Conservation (phyloP, 2,329 filamentous ascomycete species). For the Phialemonium atrogriseum region DNA sequence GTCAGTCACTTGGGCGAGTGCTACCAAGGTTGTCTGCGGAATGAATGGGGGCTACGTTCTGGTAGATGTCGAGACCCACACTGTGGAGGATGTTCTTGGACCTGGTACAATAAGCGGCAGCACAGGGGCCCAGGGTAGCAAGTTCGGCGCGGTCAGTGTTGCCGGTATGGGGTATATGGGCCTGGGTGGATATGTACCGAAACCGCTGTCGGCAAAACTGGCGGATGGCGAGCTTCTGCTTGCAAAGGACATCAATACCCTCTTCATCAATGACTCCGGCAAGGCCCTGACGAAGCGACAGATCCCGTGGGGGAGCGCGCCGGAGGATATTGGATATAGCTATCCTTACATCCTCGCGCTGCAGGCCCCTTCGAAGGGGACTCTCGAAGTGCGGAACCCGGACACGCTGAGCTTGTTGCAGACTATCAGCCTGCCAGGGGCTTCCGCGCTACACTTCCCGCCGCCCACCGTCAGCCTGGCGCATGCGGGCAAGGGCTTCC, state of each 20-base stretch:
- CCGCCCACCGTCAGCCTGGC: conserved; percentile 90
- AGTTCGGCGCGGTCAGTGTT: conserved; percentile 76
- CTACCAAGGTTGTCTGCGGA: conserved; percentile 78
- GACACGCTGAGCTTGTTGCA: conserved; percentile 87
- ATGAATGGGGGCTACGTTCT: conserved; percentile 88
- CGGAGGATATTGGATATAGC: conserved; percentile 88
- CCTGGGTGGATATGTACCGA: conserved; percentile 83
- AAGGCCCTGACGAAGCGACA: conserved; percentile 76
- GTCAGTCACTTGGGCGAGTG: conserved; percentile 83
- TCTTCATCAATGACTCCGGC: conserved; percentile 81
- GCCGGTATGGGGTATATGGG: conserved; percentile 96
- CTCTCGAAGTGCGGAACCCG: conserved; percentile 84
- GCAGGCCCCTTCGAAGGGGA: conserved; percentile 74
- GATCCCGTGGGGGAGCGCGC: conserved; percentile 84
- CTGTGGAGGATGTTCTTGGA: conserved; percentile 70
- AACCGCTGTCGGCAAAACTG: conserved; percentile 76
- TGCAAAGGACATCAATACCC: conserved; percentile 95
- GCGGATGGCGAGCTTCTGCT: conserved; percentile 78
- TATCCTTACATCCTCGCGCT: conserved; percentile 92
- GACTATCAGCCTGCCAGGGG: conserved; percentile 71
- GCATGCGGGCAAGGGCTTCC: conserved; percentile 91
- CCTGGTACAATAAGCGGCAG: conserved; percentile 63
- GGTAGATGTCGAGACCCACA: conserved; percentile 70
- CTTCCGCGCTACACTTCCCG: conserved; percentile 80
- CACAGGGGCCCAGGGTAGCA: conserved; percentile 53